Percentiles rank a stretch among this genome's conserved stretches.
Evolutionary conservation across 1,284 basidiomycete species (phyloP).

Genomic region (Ceratobasidium sp.): DNA sequence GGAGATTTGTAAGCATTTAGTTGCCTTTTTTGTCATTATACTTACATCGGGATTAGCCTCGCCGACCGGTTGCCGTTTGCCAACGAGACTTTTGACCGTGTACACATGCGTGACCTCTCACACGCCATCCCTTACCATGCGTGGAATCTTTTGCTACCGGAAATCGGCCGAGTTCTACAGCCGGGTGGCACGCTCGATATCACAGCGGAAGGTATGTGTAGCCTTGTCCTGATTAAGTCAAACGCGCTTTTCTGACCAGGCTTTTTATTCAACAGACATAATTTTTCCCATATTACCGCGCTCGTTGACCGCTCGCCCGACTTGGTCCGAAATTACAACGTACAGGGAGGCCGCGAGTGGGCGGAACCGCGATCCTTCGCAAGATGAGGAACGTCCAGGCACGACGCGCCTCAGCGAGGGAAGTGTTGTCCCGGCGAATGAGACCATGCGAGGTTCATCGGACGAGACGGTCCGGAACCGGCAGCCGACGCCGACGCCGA

Average conservation of each 20-base stretch:
- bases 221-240: not conserved
- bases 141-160: slow-evolving; percentile 13
- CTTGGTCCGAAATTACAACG: slow-evolving; percentile 5
- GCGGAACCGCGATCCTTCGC: not conserved
- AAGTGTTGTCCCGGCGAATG: not conserved
- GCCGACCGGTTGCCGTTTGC: slow-evolving; percentile 37
- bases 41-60: slow-evolving; percentile 9
- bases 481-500: not conserved
- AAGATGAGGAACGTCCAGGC: slow-evolving; percentile 3
- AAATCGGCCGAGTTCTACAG: slow-evolving; percentile 38
- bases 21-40: not conserved
- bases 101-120: slow-evolving; percentile 37
- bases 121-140: slow-evolving; percentile 32
- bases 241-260: too few species aligned
- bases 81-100: slow-evolving; percentile 35
- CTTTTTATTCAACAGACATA: slow-evolving; percentile 33
- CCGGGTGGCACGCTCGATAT: slow-evolving; percentile 39
- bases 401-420: not conserved
- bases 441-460: slow-evolving; percentile 16
- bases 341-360: slow-evolving; percentile 8
- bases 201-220: slow-evolving; percentile 36
- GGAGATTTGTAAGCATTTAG: slow-evolving; percentile 38
- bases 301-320: slow-evolving; percentile 23
- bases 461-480: slow-evolving; percentile 19
- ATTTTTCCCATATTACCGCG: slow-evolving; percentile 37